A percentile compares a stretch with the other conserved stretches of the same genome.
phyloP scores from a whole-genome alignment of 2,329 filamentous ascomycete genomes.

The Scopulariopsis brevicaulis region DNA sequence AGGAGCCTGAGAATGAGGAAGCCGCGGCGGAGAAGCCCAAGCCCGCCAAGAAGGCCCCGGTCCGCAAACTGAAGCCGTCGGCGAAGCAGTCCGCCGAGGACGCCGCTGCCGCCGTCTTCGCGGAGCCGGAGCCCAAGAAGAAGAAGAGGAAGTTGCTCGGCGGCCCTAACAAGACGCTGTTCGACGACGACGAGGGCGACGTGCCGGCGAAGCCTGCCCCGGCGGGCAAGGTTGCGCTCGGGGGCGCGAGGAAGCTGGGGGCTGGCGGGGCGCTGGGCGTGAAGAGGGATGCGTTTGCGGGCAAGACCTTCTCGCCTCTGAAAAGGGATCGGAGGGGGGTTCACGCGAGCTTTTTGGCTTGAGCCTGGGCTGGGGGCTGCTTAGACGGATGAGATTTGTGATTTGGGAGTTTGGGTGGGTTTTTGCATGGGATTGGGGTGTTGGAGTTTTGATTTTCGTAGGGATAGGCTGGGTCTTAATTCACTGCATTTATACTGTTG shows the following conservation, averaged over 20 bases:
- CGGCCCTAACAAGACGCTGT: slow-evolving; percentile 51
- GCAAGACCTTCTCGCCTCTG: slow-evolving; percentile 51
- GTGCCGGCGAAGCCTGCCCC: slow-evolving; percentile 8
- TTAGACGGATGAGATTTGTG: neutral
- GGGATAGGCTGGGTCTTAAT: neutral
- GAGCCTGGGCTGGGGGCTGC: neutral
- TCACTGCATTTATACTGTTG: neutral
- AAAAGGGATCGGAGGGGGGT: slow-evolving; percentile 58
- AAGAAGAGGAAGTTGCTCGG: slow-evolving; percentile 67
- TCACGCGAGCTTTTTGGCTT: slow-evolving; percentile 48
- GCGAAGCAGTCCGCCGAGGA: neutral
- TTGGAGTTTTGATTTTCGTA: neutral
- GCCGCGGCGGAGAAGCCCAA: slow-evolving; percentile 6
- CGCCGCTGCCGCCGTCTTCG: neutral
- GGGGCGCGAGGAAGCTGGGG: slow-evolving; percentile 6
- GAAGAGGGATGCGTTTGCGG: slow-evolving; percentile 5
- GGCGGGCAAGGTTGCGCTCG: slow-evolving; percentile 8
- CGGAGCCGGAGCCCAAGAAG: slow-evolving; percentile 35
- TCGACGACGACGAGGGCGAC: slow-evolving; percentile 54
- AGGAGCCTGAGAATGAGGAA: slow-evolving; percentile 16
- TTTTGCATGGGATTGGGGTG: neutral
- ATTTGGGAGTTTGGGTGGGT: neutral
- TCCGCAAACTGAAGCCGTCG: slow-evolving; percentile 1
- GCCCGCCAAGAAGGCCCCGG: neutral
- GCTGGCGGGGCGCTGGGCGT: slow-evolving; percentile 13